phyloP scores from a whole-genome alignment of 371 early-diverging fungal species.

The Coemansia sp. region DNA sequence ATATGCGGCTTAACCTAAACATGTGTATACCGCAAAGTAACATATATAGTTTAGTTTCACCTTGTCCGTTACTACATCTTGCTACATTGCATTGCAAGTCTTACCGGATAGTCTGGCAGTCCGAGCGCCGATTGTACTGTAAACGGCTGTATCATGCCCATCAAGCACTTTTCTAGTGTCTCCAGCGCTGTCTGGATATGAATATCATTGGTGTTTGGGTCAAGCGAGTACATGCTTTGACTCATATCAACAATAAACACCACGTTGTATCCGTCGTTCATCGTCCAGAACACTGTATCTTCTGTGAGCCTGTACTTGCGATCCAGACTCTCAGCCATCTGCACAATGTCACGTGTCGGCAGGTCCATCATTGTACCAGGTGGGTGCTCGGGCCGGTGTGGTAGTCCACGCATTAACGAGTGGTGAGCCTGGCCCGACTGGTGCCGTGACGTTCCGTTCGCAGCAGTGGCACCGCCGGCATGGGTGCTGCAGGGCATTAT shows the following conservation, averaged over 20 bases:
- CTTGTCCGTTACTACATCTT: too few species aligned
- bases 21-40: too few species aligned
- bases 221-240: conserved; percentile 53
- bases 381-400: conserved; percentile 13
- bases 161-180: conserved; percentile 52
- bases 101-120: conserved; percentile 29
- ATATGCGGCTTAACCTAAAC: conserved; percentile 47
- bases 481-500: conserved; percentile 8
- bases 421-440: conserved; percentile 3
- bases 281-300: conserved; percentile 50
- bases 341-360: conserved; percentile 6
- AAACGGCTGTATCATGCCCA: conserved; percentile 51
- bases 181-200: conserved; percentile 49
- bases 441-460: conserved; percentile 13
- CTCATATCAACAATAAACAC: conserved; percentile 53
- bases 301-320: conserved; percentile 49
- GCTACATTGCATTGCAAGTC: neutral
- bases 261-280: conserved; percentile 48
- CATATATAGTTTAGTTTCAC: too few species aligned
- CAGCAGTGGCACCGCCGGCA: neutral
- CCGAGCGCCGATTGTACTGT: conserved; percentile 34
- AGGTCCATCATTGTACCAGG: neutral
- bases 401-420: conserved; percentile 9
- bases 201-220: conserved; percentile 44
- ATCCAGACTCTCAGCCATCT: conserved; percentile 35